Evolutionary conservation across 805 yeast genomes (phyloP).

Genomic region (Myxozyma monticola): DNA sequence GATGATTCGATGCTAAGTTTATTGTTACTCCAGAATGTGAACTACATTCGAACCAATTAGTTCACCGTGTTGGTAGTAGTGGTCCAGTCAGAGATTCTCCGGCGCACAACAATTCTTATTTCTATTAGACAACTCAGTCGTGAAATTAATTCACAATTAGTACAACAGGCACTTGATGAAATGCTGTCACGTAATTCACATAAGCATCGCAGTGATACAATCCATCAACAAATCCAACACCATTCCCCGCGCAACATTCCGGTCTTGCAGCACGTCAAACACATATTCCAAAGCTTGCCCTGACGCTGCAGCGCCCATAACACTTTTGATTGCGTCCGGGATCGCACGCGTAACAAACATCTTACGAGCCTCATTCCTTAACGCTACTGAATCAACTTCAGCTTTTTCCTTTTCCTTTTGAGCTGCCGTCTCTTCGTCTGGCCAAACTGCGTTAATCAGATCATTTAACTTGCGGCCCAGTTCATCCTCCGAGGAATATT

Average conservation of each 20-base stretch:
- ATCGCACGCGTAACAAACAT: constrained; percentile 30
- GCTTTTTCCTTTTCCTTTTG: constrained; percentile 8
- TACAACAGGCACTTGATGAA: too few species aligned
- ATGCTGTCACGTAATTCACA: constrained; percentile 11
- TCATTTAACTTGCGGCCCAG: constrained; percentile 25
- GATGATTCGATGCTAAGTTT: too few species aligned
- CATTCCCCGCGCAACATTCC: constrained; percentile 29
- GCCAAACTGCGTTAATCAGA: constrained; percentile 24
- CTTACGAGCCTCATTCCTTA: constrained; percentile 24
- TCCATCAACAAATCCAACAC: constrained; percentile 31
- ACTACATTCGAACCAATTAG: too few species aligned
- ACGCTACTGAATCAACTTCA: constrained; percentile 22
- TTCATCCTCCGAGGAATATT: constrained; percentile 28
- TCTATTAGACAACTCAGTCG: too few species aligned
- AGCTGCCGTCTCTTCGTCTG: constrained; percentile 4
- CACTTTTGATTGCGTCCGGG: constrained; percentile 31
- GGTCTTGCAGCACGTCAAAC: constrained; percentile 33
- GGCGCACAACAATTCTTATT: too few species aligned
- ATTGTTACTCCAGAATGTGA: too few species aligned
- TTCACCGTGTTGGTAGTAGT: too few species aligned
- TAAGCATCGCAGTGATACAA: constrained; percentile 19
- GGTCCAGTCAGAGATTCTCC: too few species aligned
- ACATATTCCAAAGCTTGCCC: constrained; percentile 33
- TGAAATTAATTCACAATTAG: too few species aligned
- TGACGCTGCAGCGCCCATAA: constrained; percentile 32